phyloP scores from a whole-genome alignment of 306 rosid genomes.

The Lathyrus sativus region DNA sequence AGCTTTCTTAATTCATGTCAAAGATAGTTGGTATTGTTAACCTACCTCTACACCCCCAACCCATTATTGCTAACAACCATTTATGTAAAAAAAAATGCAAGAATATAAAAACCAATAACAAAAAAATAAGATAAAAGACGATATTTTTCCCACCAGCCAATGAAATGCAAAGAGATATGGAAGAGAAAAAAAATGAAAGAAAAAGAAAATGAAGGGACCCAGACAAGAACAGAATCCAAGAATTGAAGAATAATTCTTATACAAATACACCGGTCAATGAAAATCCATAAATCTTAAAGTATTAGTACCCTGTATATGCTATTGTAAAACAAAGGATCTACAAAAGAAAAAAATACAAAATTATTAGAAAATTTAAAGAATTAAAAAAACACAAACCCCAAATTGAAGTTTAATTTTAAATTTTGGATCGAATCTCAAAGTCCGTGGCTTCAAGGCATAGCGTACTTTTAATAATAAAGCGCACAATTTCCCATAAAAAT shows the following conservation, averaged over 20 bases:
- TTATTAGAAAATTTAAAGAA: neutral
- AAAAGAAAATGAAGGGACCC: slow-evolving; percentile 5
- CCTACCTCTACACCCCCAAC: neutral
- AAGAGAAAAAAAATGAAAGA: neutral
- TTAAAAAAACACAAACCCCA: neutral
- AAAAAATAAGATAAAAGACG: slow-evolving; percentile 3
- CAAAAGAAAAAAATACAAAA: neutral
- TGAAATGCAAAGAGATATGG: slow-evolving; percentile 14
- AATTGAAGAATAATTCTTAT: slow-evolving; percentile 33
- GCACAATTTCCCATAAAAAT: slow-evolving; percentile 34
- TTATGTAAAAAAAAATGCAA: slow-evolving; percentile 29
- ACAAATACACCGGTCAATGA: neutral
- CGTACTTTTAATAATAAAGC: slow-evolving; percentile 16
- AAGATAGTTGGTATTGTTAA: slow-evolving; percentile 14
- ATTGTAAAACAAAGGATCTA: neutral
- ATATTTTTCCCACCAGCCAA: slow-evolving; percentile 30
- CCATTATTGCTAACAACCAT: slow-evolving; percentile 25
- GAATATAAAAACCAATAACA: slow-evolving; percentile 7
- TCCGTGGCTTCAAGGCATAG: slow-evolving; percentile 40
- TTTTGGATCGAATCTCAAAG: slow-evolving; percentile 33
- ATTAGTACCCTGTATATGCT: neutral
- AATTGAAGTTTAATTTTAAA: neutral
- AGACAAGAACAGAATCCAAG: slow-evolving; percentile 36
- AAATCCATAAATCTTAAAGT: slow-evolving; percentile 28
- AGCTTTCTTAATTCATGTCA: slow-evolving; percentile 15